Evolutionary conservation across 352 stramenopile species (phyloP).

Genomic region (Globisporangium splendens): DNA sequence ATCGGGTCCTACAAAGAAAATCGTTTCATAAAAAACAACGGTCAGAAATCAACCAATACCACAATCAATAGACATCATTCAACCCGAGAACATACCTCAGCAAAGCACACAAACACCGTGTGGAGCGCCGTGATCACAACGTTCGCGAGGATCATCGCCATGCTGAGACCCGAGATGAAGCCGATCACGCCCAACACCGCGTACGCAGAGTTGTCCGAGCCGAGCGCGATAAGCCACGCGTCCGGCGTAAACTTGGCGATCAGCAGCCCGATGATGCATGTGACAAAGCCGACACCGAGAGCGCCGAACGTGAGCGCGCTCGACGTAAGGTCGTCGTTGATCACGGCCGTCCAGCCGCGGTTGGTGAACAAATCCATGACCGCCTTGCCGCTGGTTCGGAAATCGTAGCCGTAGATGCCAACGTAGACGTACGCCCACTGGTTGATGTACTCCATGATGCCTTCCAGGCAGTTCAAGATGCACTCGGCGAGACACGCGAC

Average conservation of each 20-base stretch:
- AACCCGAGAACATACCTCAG: slow-evolving; percentile 40
- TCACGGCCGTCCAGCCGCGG: slow-evolving; percentile 85
- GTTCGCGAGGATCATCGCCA: slow-evolving; percentile 81
- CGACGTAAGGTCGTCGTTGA: slow-evolving; percentile 88
- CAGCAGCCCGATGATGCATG: slow-evolving; percentile 55
- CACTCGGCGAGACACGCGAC: slow-evolving; percentile 86
- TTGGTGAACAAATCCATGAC: slow-evolving; percentile 87
- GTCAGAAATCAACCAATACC: slow-evolving; percentile 12
- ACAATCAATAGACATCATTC: neutral
- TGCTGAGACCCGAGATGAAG: slow-evolving; percentile 79
- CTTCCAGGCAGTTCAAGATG: slow-evolving; percentile 80
- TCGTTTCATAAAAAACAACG: neutral
- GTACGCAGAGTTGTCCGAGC: slow-evolving; percentile 43
- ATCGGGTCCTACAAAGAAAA: slow-evolving; percentile 50
- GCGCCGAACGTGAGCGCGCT: slow-evolving; percentile 77
- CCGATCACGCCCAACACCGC: slow-evolving; percentile 56
- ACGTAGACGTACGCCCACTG: slow-evolving; percentile 90
- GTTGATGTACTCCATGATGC: slow-evolving; percentile 90
- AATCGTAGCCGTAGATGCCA: slow-evolving; percentile 87
- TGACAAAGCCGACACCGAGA: slow-evolving; percentile 73
- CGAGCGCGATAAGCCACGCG: slow-evolving; percentile 55
- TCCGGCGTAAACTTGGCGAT: slow-evolving; percentile 64
- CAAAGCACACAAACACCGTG: slow-evolving; percentile 88
- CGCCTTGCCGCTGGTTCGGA: slow-evolving; percentile 80
- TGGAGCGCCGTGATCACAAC: slow-evolving; percentile 82